Evolutionary conservation across 1,284 basidiomycete species (phyloP), one percentile per base, ranked within the genome.

Genomic region (Tilletia indica): DNA sequence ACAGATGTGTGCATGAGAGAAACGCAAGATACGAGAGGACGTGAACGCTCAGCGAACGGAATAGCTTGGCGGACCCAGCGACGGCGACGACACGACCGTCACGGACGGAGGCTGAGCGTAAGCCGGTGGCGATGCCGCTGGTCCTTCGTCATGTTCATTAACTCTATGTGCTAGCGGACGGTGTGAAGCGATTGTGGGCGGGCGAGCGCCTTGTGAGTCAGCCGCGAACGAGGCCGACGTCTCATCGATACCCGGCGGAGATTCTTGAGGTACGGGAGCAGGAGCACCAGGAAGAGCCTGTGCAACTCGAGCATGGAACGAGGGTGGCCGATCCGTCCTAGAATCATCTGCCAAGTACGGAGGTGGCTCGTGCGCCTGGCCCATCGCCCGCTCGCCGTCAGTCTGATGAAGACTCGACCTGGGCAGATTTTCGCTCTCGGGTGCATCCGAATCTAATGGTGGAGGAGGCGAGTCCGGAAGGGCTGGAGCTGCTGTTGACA

Each of bases 31-130:
- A 54, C 16, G 51, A 25, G n/a, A 8, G n/a, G n/a, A 25, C 51
- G n/a, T 54, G 11, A 45, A 19, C 51, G 16, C 16, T 64, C 34
- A 64, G 34, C 61, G 61, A 25, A 64, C 19, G 9, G 61, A 64
- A n/a, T 64, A 64, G 34, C 61, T 64, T n/a, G 61, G 61, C 34
- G 61, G 61, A 38, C 61, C 61, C 34, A 12, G 61, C 9, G 36
- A 21, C 8, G 8, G 16, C 14, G 61, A 34, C 8, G 39, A 34
- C 31, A 6, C 11, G 31, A 34, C 34, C 16, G 61, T 34, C 31
- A 21, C 3, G 3, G 61, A 16, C 12, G n/a, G 61, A 11, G 61
- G 61, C 34, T 64, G 61, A 12, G 36, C 61, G 36, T 64, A 64
- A 9, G 61, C 61, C 38, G 61, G 61, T 8, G 61, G 61, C 19